Evolutionary conservation across 208 protist species (phyloP).

Genomic region (Leishmania lainsoni): DNA sequence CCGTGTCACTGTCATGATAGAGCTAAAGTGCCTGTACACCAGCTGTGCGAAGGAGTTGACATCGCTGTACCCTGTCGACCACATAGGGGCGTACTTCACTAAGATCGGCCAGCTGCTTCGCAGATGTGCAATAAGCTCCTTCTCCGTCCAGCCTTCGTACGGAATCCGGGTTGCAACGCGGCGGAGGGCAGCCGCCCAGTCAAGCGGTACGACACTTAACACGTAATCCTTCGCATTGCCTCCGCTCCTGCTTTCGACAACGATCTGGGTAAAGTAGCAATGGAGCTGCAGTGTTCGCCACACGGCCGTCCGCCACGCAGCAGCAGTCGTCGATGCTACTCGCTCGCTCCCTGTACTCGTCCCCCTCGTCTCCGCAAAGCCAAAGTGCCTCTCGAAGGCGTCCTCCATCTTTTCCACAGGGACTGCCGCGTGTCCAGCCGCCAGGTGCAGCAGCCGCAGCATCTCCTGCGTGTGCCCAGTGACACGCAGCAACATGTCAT

Average conservation of each 20-base stretch:
- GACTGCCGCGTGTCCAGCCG: conserved; percentile 4
- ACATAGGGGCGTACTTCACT: conserved; percentile 5
- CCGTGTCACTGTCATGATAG: conserved; percentile 51
- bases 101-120: conserved; percentile 24
- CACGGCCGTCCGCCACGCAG: conserved; percentile 6
- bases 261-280: conserved; percentile 18
- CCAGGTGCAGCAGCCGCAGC: conserved; percentile 21
- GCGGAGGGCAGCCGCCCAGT: conserved; percentile 52
- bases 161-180: conserved; percentile 45
- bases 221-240: neutral
- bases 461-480: conserved; percentile 5
- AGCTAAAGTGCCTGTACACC: conserved; percentile 42
- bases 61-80: conserved; percentile 10
- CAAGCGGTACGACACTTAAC: conserved; percentile 32
- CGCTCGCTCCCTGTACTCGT: neutral
- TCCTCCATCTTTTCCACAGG: conserved; percentile 14
- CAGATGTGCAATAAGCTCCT: conserved; percentile 37
- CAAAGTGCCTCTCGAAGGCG: conserved; percentile 9
- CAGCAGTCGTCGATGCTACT: neutral
- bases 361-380: conserved; percentile 6
- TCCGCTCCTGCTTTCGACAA: neutral
- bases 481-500: conserved; percentile 14
- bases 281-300: conserved; percentile 20
- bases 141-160: conserved; percentile 68
- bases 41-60: conserved; percentile 38